phyloP scores from a whole-genome alignment of 1,284 basidiomycete species.

The Marasmius fiardii region DNA sequence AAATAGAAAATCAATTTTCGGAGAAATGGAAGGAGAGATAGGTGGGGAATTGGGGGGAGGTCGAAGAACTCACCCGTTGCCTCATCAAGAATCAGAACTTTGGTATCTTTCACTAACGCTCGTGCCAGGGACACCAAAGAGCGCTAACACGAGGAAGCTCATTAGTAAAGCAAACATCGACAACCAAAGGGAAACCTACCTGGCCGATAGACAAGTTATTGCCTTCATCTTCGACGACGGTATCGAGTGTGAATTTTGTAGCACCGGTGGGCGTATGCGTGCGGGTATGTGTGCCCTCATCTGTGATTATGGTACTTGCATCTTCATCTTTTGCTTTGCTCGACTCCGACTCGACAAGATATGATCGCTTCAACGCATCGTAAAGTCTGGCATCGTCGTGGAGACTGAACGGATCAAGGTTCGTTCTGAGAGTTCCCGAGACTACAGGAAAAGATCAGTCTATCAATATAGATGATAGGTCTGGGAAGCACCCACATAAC shows the following conservation, averaged over 20 bases:
- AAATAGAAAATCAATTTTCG: slow-evolving; percentile 8
- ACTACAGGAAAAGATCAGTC: slow-evolving; percentile 30
- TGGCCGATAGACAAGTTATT: slow-evolving; percentile 76
- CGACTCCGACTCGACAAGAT: slow-evolving; percentile 55
- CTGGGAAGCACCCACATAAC: slow-evolving; percentile 19
- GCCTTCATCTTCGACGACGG: slow-evolving; percentile 82
- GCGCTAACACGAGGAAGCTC: slow-evolving; percentile 39
- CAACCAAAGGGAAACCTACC: slow-evolving; percentile 28
- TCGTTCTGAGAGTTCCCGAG: slow-evolving; percentile 78
- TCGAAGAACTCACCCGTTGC: slow-evolving; percentile 45
- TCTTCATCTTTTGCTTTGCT: slow-evolving; percentile 26
- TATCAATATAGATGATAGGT: slow-evolving; percentile 14
- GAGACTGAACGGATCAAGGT: slow-evolving; percentile 78
- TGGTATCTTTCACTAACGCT: slow-evolving; percentile 76
- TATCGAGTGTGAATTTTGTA: slow-evolving; percentile 76
- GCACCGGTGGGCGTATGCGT: slow-evolving; percentile 34
- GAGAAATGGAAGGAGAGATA: slow-evolving; percentile 4
- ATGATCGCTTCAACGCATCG: slow-evolving; percentile 80
- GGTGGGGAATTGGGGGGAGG: too few relatives aligned
- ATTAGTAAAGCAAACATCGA: slow-evolving; percentile 3
- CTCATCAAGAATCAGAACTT: slow-evolving; percentile 78
- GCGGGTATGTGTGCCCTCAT: slow-evolving; percentile 24
- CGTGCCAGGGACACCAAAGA: slow-evolving; percentile 80
- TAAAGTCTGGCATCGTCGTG: slow-evolving; percentile 77
- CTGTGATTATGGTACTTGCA: slow-evolving; percentile 13